phyloP scores from a whole-genome alignment of 1,284 basidiomycete genomes.

The Trichosporon sp. region DNA sequence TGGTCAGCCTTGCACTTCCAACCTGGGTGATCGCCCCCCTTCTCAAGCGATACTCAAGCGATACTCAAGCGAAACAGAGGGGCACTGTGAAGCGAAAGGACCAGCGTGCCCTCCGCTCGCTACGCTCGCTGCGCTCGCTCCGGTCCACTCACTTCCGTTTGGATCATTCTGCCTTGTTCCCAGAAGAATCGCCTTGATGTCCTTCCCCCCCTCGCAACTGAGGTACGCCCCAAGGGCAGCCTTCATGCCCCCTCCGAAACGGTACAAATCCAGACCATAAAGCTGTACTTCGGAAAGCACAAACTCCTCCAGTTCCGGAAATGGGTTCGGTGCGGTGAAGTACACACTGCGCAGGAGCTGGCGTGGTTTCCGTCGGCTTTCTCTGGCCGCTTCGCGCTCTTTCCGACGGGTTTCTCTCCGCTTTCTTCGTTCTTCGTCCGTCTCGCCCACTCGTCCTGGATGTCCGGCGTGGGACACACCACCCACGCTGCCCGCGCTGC shows the following conservation, averaged over 20 bases:
- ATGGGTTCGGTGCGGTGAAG: constrained; percentile 87
- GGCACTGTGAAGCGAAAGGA: no score
- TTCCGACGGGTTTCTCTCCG: neutral
- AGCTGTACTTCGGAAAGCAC: constrained; percentile 66
- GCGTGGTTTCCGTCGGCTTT: constrained; percentile 32
- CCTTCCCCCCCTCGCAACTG: constrained; percentile 51
- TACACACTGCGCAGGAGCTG: constrained; percentile 77
- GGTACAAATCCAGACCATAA: constrained; percentile 81
- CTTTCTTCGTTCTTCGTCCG: neutral
- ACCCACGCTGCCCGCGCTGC: no score
- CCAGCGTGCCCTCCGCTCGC: neutral
- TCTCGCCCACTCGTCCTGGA: neutral
- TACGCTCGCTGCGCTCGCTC: neutral
- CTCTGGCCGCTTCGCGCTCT: neutral
- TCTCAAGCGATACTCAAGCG: no score
- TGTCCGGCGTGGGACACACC: no score
- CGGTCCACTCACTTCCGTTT: constrained; percentile 72
- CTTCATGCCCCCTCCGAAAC: constrained; percentile 79
- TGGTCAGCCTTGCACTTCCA: no score
- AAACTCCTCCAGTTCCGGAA: constrained; percentile 80
- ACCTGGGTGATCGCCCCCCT: no score
- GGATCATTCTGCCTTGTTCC: constrained; percentile 88
- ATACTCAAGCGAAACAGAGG: no score
- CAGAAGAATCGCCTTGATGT: constrained; percentile 77
- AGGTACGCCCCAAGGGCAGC: constrained; percentile 77